Conservation (phyloP, 1,284 basidiomycete species). For the Coniophora puteana region DNA sequence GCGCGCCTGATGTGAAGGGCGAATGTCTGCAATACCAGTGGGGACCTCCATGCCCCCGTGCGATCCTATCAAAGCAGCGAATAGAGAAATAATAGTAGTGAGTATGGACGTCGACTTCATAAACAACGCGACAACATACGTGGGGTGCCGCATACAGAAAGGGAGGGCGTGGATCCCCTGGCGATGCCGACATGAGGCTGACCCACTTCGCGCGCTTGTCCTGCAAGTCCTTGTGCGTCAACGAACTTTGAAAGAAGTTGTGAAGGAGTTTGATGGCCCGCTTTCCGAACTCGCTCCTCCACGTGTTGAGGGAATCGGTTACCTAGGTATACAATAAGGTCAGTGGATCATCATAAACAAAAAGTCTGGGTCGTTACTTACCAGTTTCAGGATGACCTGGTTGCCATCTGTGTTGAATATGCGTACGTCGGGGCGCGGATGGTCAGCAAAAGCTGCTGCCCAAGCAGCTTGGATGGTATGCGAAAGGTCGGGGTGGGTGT, state of each 20-base stretch:
- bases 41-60: conserved; percentile 1
- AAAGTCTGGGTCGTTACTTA: too few species aligned
- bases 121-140: too few species aligned
- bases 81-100: background rate
- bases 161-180: background rate
- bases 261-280: background rate
- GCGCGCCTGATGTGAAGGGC: conserved; percentile 1
- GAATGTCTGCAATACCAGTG: conserved; percentile 1
- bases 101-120: too few species aligned
- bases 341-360: background rate
- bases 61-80: background rate
- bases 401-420: conserved; percentile 1
- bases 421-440: too few species aligned
- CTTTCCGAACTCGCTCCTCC: conserved; percentile 5
- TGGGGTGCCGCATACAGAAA: background rate
- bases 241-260: conserved; percentile 1
- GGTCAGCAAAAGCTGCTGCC: background rate
- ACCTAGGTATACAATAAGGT: conserved; percentile 3
- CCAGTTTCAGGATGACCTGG: conserved; percentile 3
- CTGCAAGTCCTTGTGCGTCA: background rate
- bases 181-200: background rate
- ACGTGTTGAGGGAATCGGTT: conserved; percentile 5
- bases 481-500: conserved; percentile 2
- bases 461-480: conserved; percentile 1
- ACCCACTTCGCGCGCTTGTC: background rate